These are phyloP conservation scores for Zygotorulaspora danielsina DNA, from an alignment of 805 yeast genomes.

Conservation along the genomic window DNA sequence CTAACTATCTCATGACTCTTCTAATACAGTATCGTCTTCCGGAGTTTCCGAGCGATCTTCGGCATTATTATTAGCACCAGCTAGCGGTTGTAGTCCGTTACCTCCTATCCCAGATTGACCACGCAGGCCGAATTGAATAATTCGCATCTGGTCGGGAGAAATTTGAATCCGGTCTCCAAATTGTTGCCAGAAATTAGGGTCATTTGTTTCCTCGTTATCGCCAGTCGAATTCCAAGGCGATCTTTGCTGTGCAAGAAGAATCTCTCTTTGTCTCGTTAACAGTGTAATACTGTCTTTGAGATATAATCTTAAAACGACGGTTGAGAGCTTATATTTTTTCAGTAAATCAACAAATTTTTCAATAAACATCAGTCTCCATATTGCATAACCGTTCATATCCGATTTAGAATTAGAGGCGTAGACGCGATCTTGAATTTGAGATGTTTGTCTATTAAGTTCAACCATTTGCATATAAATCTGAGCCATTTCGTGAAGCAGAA, in stretches of 20 bases:
- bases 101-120: conserved; percentile 16
- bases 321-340: conserved; percentile 31
- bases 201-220: conserved; percentile 14
- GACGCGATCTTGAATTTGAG: conserved; percentile 27
- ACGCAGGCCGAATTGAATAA: conserved; percentile 26
- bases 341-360: conserved; percentile 27
- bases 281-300: conserved; percentile 33
- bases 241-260: conserved; percentile 29
- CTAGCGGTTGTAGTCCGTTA: conserved; percentile 13
- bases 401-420: conserved; percentile 18
- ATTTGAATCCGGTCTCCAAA: conserved; percentile 18
- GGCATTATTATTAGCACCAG: conserved; percentile 10
- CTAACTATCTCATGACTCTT: conserved; percentile 12
- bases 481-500: conserved; percentile 34
- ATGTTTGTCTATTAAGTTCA: conserved; percentile 31
- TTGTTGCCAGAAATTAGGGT: conserved; percentile 15
- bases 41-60: conserved; percentile 30
- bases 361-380: conserved; percentile 30
- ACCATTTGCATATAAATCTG: conserved; percentile 32
- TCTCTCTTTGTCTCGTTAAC: conserved; percentile 34
- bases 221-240: conserved; percentile 16
- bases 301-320: conserved; percentile 33
- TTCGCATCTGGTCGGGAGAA: conserved; percentile 27
- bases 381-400: conserved; percentile 27
- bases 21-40: conserved; percentile 25